Evolutionary conservation across 306 rosid genomes (phyloP).

Genomic region (Malus sieversii): DNA sequence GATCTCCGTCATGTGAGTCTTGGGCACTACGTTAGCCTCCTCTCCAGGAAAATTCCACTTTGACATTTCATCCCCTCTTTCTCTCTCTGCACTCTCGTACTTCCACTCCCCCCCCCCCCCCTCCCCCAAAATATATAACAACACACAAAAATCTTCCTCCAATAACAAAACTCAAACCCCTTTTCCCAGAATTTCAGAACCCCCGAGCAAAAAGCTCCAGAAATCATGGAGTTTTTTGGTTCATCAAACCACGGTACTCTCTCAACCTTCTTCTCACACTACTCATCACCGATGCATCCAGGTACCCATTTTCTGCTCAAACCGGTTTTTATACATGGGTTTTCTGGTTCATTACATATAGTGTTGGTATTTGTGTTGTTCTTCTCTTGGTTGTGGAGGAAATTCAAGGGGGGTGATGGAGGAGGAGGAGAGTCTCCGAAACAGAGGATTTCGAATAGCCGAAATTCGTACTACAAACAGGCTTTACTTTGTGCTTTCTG

Average conservation of each 20-base stretch:
- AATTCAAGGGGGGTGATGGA: slow-evolving; percentile 12
- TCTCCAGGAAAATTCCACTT: slow-evolving; percentile 1
- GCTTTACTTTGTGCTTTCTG: slow-evolving; percentile 16
- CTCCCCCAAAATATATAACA: not conserved
- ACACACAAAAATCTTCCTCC: not conserved
- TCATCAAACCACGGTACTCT: slow-evolving; percentile 4
- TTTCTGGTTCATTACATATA: slow-evolving; percentile 45
- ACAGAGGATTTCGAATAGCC: slow-evolving; percentile 8
- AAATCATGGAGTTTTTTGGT: slow-evolving; percentile 20
- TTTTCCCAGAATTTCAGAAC: not conserved
- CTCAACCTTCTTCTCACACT: slow-evolving; percentile 13
- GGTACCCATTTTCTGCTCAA: slow-evolving; percentile 26
- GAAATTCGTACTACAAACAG: slow-evolving; percentile 15
- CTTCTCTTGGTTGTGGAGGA: slow-evolving; percentile 36
- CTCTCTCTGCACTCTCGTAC: not conserved
- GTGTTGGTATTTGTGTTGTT: slow-evolving; percentile 27
- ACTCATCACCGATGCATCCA: slow-evolving; percentile 8
- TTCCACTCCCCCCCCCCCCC: not conserved
- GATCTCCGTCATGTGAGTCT: slow-evolving; percentile 12
- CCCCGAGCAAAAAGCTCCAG: not conserved
- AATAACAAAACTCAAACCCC: not conserved
- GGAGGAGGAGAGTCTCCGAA: slow-evolving; percentile 11
- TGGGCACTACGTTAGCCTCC: slow-evolving; percentile 20
- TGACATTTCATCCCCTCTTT: not conserved
- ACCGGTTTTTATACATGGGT: slow-evolving; percentile 35